These are phyloP conservation scores for Acacia concinna DNA, from an alignment of 331 rosid genomes.

Conservation along the genomic window DNA sequence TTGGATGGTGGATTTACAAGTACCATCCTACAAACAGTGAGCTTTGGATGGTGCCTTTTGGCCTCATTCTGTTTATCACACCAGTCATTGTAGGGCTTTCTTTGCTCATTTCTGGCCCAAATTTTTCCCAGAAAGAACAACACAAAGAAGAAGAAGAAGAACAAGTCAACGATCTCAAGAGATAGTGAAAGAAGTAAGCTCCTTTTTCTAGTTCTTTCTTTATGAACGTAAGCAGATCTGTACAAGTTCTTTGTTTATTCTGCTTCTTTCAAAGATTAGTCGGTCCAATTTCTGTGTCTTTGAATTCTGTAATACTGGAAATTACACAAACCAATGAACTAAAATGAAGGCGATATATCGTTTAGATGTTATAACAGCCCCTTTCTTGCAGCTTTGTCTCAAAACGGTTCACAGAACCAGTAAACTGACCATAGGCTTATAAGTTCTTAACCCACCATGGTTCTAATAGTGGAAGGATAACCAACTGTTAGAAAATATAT, in stretches of 20 bases:
- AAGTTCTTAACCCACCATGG: neutral
- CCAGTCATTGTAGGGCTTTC: slow-evolving; percentile 56
- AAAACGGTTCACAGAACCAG: neutral
- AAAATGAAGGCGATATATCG: neutral
- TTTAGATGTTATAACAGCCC: neutral
- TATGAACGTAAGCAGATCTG: neutral
- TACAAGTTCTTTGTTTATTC: slow-evolving; percentile 7
- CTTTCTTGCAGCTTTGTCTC: neutral
- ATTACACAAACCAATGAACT: neutral
- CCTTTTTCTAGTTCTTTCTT: too few relatives aligned
- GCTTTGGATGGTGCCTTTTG: slow-evolving; percentile 90
- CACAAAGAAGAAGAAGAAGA: neutral
- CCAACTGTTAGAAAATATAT: neutral
- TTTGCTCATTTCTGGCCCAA: slow-evolving; percentile 37
- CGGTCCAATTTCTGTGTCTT: slow-evolving; percentile 7
- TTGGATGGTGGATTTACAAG: slow-evolving; percentile 71
- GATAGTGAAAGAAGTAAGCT: slow-evolving; percentile 17
- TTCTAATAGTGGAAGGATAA: too few relatives aligned
- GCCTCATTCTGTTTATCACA: slow-evolving; percentile 63
- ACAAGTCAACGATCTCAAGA: slow-evolving; percentile 34
- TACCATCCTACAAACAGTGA: slow-evolving; percentile 51
- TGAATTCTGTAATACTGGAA: neutral
- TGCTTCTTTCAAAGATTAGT: neutral
- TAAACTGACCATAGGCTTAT: neutral
- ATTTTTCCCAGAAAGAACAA: slow-evolving; percentile 1